Evolutionary conservation across 2,329 filamentous ascomycete genomes (phyloP).

Genomic region (Metarhizium humberi): DNA sequence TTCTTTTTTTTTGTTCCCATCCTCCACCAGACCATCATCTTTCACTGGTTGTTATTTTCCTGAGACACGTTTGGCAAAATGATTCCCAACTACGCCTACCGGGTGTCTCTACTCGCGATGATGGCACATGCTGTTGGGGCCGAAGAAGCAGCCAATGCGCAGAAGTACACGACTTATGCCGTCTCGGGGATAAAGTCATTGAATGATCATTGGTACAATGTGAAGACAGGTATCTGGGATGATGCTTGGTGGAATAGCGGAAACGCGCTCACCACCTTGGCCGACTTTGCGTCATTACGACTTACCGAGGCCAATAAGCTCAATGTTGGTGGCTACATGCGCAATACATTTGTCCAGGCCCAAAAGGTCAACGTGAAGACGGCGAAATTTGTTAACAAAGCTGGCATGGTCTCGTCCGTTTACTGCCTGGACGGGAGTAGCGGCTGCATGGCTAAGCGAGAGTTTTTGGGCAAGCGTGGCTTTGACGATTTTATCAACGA

Average conservation of each 20-base stretch:
- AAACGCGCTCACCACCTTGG: constrained; percentile 54
- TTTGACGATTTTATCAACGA: constrained; percentile 37
- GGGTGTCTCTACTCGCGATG: constrained; percentile 3
- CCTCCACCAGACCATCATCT: neutral
- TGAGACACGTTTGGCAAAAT: neutral
- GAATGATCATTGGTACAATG: constrained; percentile 51
- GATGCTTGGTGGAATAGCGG: constrained; percentile 66
- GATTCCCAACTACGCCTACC: neutral
- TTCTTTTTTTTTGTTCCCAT: neutral
- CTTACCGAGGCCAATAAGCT: constrained; percentile 24
- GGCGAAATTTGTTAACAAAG: constrained; percentile 25
- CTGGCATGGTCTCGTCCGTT: constrained; percentile 27
- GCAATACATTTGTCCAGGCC: constrained; percentile 36
- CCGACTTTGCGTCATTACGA: constrained; percentile 38
- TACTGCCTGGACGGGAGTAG: constrained; percentile 23
- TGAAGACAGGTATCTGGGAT: constrained; percentile 51
- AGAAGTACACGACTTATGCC: constrained; percentile 24
- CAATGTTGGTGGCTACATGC: constrained; percentile 29
- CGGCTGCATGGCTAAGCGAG: constrained; percentile 23
- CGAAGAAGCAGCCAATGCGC: constrained; percentile 8
- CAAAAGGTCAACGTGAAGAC: constrained; percentile 29
- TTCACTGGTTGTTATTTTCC: neutral
- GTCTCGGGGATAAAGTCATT: constrained; percentile 31
- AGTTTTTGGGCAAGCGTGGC: constrained; percentile 22
- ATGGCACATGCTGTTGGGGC: neutral